Evolutionary conservation across 2,329 filamentous ascomycete species (phyloP).

Genomic region (Cryphonectria japonica): DNA sequence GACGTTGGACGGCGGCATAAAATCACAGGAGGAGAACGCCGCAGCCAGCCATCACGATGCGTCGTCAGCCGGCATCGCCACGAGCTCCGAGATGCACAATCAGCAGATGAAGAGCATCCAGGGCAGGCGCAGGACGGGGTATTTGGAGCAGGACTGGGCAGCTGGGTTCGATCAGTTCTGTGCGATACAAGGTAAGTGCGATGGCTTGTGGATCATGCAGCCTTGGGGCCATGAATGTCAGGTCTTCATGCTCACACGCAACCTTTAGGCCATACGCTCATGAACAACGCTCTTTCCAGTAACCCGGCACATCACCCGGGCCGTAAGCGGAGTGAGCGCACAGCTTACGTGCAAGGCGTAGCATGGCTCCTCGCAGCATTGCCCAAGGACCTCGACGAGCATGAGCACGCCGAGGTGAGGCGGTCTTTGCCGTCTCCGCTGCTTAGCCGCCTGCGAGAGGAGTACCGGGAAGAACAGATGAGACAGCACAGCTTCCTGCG

Average conservation of each 20-base stretch:
- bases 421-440: constrained; percentile 50
- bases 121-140: background rate
- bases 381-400: constrained; percentile 57
- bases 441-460: background rate
- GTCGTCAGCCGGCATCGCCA: constrained; percentile 11
- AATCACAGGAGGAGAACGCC: constrained; percentile 5
- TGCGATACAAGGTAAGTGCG: constrained; percentile 29
- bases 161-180: constrained; percentile 30
- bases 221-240: too few species aligned
- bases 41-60: background rate
- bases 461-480: background rate
- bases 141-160: constrained; percentile 9
- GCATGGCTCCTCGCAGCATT: constrained; percentile 67
- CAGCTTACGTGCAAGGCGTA: constrained; percentile 66
- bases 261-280: constrained; percentile 19
- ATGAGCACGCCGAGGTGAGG: constrained; percentile 57
- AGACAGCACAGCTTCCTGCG: constrained; percentile 55
- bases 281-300: constrained; percentile 23
- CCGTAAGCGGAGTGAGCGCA: constrained; percentile 47
- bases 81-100: too few species aligned
- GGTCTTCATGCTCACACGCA: too few species aligned
- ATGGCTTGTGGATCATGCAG: too few species aligned
- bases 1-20: constrained; percentile 1
- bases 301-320: background rate
- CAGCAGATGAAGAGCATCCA: background rate